Base-by-base conservation (phyloP, 352 stramenopile genomes). In the Pythium aquatile region DNA sequence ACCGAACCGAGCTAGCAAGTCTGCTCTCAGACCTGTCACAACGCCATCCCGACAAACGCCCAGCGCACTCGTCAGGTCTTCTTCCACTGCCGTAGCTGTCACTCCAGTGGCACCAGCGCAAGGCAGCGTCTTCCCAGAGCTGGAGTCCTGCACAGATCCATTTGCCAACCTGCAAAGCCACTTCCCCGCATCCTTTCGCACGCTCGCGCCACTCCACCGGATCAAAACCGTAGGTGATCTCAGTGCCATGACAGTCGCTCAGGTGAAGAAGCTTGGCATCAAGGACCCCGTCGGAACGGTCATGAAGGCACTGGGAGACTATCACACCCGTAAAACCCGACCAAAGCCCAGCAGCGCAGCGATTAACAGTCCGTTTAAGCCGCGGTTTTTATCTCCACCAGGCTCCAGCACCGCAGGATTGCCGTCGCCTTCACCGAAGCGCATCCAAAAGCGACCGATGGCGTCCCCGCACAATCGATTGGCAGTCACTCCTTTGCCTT, bases 221-320 rank as follows among this genome's bases (percentile, higher is more conserved):
- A 77, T 93, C 54, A 77, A 81, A 35, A 91, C 83, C 0, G 76
- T 93, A 30, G 81, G 85, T 26, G 78, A 93, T 65, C 58, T 91
- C 55, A 87, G 78, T 54, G 64, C 73, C 0, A 77, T 85, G 61
- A 55, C 69, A 0, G 42, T 78, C 13, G 69, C 79, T 40, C 78
- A 83, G 58, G 75, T 93, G 28, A 76, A 73, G 42, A 77, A 74
- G 24, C 81, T 93, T 39, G 81, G 75, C 2, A 66, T 91, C 6
- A 88, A 88, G 51, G 79, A 91, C 8, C 74, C 78, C 7, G 69
- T 85, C 4, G 62, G 42, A 11, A 89, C 78, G 6, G 75, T 91
- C 46, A 59, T 67, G 42, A 77, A 76, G 28, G 85, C 82, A 1
- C 63, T 93, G 26, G 61, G 80, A 30, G 79, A 90, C 26, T 91